Evolutionary conservation across 495 filamentous ascomycete species (phyloP).

Genomic region (Penicillium crystallinum): DNA sequence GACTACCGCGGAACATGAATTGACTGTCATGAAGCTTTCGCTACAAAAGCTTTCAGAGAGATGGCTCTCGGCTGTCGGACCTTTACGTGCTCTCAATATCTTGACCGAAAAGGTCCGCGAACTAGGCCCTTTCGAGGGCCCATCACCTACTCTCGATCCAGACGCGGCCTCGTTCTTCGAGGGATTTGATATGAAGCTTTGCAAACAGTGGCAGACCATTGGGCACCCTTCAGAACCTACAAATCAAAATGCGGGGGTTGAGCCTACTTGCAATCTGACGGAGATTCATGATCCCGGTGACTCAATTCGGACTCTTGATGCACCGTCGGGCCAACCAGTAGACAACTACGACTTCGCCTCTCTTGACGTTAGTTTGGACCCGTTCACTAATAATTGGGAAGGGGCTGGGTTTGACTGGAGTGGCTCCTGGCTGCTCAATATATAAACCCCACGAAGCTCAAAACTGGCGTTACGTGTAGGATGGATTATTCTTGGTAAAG

Average conservation of each 20-base stretch:
- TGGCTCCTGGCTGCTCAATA: conserved; percentile 26
- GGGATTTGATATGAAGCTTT: conserved; percentile 21
- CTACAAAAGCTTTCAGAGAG: conserved; percentile 28
- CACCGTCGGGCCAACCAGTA: conserved; percentile 6
- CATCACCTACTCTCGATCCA: conserved; percentile 14
- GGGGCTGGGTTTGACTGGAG: conserved; percentile 28
- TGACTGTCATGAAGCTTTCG: conserved; percentile 28
- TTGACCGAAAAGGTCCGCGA: conserved; percentile 26
- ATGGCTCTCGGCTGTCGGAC: conserved; percentile 27
- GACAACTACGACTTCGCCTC: conserved; percentile 13
- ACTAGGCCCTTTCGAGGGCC: conserved; percentile 16
- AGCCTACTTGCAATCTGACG: conserved; percentile 17
- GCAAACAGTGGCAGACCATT: conserved; percentile 25
- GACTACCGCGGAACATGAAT: conserved; percentile 23
- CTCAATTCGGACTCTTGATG: conserved; percentile 7
- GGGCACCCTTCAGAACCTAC: conserved; percentile 14
- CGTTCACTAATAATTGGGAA: conserved; percentile 24
- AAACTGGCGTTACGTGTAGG: neutral
- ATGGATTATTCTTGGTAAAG: neutral
- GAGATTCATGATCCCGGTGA: conserved; percentile 17
- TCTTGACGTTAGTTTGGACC: conserved; percentile 16
- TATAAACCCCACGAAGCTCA: neutral
- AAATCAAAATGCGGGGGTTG: neutral
- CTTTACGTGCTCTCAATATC: conserved; percentile 24
- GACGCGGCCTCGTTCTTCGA: conserved; percentile 26